Percentiles rank a stretch among this genome's conserved stretches.
These are phyloP conservation scores for Pestalotiopsis sp. DNA, from an alignment of 2,329 filamentous ascomycete genomes.

Conservation along the genomic window DNA sequence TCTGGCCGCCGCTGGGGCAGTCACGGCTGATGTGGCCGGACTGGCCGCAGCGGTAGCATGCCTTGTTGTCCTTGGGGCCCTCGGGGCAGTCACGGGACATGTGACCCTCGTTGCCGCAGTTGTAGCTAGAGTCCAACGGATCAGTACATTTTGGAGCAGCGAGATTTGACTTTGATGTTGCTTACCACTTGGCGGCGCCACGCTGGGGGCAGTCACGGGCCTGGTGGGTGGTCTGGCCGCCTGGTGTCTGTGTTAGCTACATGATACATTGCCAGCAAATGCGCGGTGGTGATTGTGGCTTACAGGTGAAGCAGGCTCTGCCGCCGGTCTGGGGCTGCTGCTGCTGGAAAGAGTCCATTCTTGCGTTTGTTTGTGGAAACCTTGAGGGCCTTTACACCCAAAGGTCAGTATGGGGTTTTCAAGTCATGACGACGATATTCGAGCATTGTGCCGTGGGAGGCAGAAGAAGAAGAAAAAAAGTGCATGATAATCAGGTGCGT, in stretches of 20 bases:
- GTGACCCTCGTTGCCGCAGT: slow-evolving; percentile 65
- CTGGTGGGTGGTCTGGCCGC: slow-evolving; percentile 74
- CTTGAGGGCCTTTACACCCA: background rate
- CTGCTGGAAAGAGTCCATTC: slow-evolving; percentile 44
- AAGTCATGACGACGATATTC: background rate
- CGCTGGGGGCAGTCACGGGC: slow-evolving; percentile 86
- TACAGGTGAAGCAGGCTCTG: slow-evolving; percentile 56
- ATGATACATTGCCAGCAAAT: background rate
- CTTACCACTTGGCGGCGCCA: slow-evolving; percentile 80
- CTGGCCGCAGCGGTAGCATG: slow-evolving; percentile 79
- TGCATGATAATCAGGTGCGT: background rate
- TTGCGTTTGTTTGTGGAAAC: slow-evolving; percentile 18
- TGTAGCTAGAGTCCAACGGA: slow-evolving; percentile 30
- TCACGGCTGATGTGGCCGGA: slow-evolving; percentile 91
- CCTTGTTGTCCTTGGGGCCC: slow-evolving; percentile 83
- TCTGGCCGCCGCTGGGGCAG: slow-evolving; percentile 59
- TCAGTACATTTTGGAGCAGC: background rate
- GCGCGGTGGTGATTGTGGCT: slow-evolving; percentile 32
- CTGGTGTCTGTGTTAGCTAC: slow-evolving; percentile 44
- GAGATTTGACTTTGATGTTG: slow-evolving; percentile 18
- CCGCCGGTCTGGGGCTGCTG: slow-evolving; percentile 23
- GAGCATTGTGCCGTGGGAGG: background rate
- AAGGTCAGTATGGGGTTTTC: background rate
- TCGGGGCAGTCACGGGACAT: slow-evolving; percentile 86
- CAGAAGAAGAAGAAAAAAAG: background rate